Base-by-base conservation (phyloP, 371 early-diverging fungal species). In the Choanephora cucurbitarum region DNA sequence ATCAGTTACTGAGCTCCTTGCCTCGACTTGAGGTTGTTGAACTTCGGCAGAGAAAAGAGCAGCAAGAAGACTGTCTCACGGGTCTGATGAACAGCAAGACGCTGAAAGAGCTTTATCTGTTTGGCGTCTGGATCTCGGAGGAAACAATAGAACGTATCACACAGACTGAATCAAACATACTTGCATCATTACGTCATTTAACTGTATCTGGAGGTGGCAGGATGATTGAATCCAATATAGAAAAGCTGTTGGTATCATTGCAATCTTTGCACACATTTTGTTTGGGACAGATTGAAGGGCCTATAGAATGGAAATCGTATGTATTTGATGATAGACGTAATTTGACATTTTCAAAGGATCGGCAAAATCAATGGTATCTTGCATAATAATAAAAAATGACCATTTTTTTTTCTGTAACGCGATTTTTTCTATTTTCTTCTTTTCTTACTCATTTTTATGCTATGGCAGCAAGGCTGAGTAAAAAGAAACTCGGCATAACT, bases 401-500 rank as follows among this genome's bases (percentile, higher is more conserved):
- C 28, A n/a, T n/a, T 28, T 28, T 28, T 28, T 28, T 28, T 28
- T 5, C 3, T 5, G 28, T 28, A 28, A 28, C 28, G 28, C 28
- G 28, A 28, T 28, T 28, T 28, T 28, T 28, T 28, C 7, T 28
- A 28, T 28, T 28, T 28, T 28, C 5, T 28, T 28, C 5, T 28
- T 28, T 28, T 28, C 7, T 28, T 28, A 3, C 28, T 28, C 7
- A 5, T 28, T 37, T 14, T 37, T n/a, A 45, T 45, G 45, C 14
- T 22, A 45, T 45, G 45, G 24, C 22, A 45, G 8, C 23, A 24
- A 23, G 13, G 24, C 45, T 31, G 18, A 23, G 47, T n/a, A 44
- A 32, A 33, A 45, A 44, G 33, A 17, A 50, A 24, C 37, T 57
- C 10, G 45, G 64, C 31, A 10, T 45, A 39, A 23, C 18, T 22